These are phyloP conservation scores for Botrytis byssoidea DNA, from an alignment of 2,329 filamentous ascomycete species.

Conservation along the genomic window DNA sequence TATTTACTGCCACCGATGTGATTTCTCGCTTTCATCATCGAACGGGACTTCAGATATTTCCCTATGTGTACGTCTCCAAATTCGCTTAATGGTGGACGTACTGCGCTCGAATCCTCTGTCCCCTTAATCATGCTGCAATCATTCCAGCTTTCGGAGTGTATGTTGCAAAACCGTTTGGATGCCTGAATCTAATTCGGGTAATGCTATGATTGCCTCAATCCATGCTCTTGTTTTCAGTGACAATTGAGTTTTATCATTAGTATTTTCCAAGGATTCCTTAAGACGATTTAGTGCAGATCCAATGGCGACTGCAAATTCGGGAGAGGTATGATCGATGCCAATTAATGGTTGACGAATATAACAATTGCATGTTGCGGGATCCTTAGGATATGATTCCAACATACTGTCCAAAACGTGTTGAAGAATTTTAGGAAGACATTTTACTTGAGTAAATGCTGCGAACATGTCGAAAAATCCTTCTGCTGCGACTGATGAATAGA, in stretches of 20 bases:
- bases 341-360: constrained; percentile 69
- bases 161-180: constrained; percentile 56
- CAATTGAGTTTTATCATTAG: constrained; percentile 47
- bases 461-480: constrained; percentile 81
- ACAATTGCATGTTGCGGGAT: constrained; percentile 66
- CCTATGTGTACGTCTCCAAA: background rate
- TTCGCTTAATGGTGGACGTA: background rate
- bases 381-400: constrained; percentile 56
- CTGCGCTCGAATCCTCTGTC: background rate
- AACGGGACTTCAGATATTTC: background rate
- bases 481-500: constrained; percentile 63
- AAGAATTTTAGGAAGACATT: constrained; percentile 64
- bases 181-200: constrained; percentile 53
- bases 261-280: constrained; percentile 49
- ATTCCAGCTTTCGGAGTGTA: constrained; percentile 39
- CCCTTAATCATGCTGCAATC: background rate
- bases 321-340: constrained; percentile 59
- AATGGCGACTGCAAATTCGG: constrained; percentile 71
- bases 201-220: constrained; percentile 53
- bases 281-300: constrained; percentile 63
- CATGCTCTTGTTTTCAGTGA: constrained; percentile 51
- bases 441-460: constrained; percentile 63
- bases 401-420: constrained; percentile 71
- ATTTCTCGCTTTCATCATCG: background rate
- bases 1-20: background rate